Evolutionary conservation across 1,284 basidiomycete genomes (phyloP), one percentile per base, ranked within the genome.

Genomic region (Heliocybe sulcata): DNA sequence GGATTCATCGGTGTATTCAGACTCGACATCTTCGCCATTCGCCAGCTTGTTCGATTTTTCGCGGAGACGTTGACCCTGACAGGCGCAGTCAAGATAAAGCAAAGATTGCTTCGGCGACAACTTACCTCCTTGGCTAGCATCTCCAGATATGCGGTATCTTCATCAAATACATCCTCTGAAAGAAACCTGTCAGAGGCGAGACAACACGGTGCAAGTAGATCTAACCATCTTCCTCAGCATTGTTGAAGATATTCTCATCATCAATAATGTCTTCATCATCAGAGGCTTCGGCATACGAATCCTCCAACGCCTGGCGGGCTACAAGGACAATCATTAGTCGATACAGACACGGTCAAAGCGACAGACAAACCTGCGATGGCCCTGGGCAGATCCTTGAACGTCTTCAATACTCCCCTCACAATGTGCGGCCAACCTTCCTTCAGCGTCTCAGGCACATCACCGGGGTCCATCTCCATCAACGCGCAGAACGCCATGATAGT

Each of bases 61-160:
- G 58, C 85, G 78, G 53, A 89, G 76, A 54, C 87, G 84, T 22
- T 81, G 83, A 51, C 86, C 81, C 87, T 89, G 60, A 2, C 56
- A 35, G 42, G 27, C 27, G 50, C 45, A 12, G 29, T 3, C 58
- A 54, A 45, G 52, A 50, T 51, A 56, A 55, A 53, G 26, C 26
- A 55, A 49, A 20, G 16, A 31, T 11, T 31, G 42, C 42, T 10
- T 45, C 27, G 56, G 25, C 29, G 53, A n/a, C n/a, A n/a, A 35
- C 35, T 63, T 59, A 87, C 88, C 80, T 92, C 89, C 62, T 82
- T 82, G 9, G 89, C 89, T 42, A 92, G 77, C 77, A 90, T 76
- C 67, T 92, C 90, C 51, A 91, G 74, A 64, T 91, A 91, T 1
- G 84, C 86, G 2, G 88, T 89, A 60, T 92, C 90, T 57, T 89